These are phyloP conservation scores for Xanthoceras sorbifolium DNA, from an alignment of 345 rosid genomes.

Conservation along the genomic window DNA sequence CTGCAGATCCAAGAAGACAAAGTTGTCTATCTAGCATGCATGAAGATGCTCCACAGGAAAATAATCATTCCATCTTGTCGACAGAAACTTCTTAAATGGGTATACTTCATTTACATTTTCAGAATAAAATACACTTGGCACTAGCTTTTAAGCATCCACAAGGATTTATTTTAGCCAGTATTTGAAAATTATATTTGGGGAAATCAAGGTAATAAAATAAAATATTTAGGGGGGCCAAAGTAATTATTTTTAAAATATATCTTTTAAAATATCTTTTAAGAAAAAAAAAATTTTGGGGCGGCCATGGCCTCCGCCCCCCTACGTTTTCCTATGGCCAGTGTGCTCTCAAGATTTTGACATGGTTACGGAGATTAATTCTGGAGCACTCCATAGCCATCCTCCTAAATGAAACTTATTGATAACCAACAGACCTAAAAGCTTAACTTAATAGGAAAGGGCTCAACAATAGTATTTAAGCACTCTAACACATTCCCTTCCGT, in stretches of 20 bases:
- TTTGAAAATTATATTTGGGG: too few relatives aligned
- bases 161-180: neutral
- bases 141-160: neutral
- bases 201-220: too few relatives aligned
- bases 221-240: too few relatives aligned
- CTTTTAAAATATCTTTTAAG: too few relatives aligned
- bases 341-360: constrained; percentile 4
- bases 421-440: too few relatives aligned
- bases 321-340: too few relatives aligned
- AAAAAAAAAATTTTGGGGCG: too few relatives aligned
- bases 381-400: neutral
- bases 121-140: neutral
- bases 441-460: too few relatives aligned
- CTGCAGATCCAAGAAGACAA: neutral
- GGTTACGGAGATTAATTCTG: neutral
- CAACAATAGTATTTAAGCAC: too few relatives aligned
- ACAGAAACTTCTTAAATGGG: neutral
- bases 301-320: too few relatives aligned
- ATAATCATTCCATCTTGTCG: neutral
- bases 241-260: too few relatives aligned
- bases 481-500: too few relatives aligned
- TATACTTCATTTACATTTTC: neutral
- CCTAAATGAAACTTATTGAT: neutral
- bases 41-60: neutral
- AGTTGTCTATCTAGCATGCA: neutral